Evolutionary conservation across 2,329 filamentous ascomycete genomes (phyloP).

Genomic region (Claviceps lovelessii): DNA sequence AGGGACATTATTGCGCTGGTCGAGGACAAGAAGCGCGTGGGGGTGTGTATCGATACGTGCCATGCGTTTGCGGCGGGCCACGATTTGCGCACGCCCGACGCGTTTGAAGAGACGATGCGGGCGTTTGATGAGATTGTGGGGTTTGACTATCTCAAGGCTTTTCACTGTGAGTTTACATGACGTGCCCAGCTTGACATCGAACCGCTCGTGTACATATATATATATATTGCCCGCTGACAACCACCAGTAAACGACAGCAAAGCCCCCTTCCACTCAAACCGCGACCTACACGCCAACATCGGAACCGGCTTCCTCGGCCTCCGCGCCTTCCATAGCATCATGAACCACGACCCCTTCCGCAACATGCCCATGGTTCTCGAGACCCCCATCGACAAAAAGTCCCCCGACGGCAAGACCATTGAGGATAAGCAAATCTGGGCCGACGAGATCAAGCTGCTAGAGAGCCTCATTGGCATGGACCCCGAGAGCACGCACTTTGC

Average conservation of each 20-base stretch:
- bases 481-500: slow-evolving; percentile 58
- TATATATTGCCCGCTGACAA: neutral
- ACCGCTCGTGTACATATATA: neutral
- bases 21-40: slow-evolving; percentile 68
- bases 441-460: slow-evolving; percentile 84
- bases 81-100: slow-evolving; percentile 62
- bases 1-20: slow-evolving; percentile 69
- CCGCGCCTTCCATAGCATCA: slow-evolving; percentile 75
- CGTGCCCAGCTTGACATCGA: too few species aligned
- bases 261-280: slow-evolving; percentile 64
- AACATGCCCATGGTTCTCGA: slow-evolving; percentile 84
- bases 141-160: slow-evolving; percentile 61
- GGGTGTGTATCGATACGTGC: slow-evolving; percentile 93
- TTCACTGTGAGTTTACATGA: slow-evolving; percentile 41
- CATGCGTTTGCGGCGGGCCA: slow-evolving; percentile 92
- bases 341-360: slow-evolving; percentile 67
- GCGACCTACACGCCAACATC: slow-evolving; percentile 91
- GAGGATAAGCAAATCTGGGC: slow-evolving; percentile 83
- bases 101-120: slow-evolving; percentile 58
- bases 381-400: slow-evolving; percentile 73
- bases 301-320: slow-evolving; percentile 88
- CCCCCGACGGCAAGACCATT: slow-evolving; percentile 47
- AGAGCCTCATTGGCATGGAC: slow-evolving; percentile 77
- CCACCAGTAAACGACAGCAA: slow-evolving; percentile 76
- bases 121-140: slow-evolving; percentile 70